Conservation (phyloP, 192 early-diverging fungal species). For the Cetraspora pellucida region DNA sequence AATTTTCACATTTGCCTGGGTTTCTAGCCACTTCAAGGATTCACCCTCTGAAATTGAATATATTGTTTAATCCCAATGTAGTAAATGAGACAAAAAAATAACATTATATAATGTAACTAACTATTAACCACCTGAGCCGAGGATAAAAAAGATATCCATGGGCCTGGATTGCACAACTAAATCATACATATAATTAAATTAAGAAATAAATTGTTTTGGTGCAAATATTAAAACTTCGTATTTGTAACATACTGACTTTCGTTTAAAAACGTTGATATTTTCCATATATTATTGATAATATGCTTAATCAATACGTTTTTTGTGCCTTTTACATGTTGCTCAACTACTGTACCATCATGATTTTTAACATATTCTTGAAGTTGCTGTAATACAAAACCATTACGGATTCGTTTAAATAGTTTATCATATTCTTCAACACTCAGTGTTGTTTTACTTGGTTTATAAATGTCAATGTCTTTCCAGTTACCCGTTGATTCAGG, state of each 20-base stretch:
- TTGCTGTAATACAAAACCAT: background rate
- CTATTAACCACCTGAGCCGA: background rate
- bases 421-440: background rate
- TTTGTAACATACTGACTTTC: background rate
- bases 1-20: slow-evolving; percentile 10
- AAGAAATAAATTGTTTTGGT: background rate
- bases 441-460: background rate
- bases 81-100: background rate
- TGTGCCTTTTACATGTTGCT: background rate
- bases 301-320: background rate
- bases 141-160: slow-evolving; percentile 3
- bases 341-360: background rate
- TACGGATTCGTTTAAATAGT: background rate
- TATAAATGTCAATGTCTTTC: background rate
- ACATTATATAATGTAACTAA: background rate
- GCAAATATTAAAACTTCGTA: background rate
- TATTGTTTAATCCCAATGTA: background rate
- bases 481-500: background rate
- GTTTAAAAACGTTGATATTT: background rate
- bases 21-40: slow-evolving; percentile 1
- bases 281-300: background rate
- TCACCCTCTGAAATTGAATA: slow-evolving; percentile 14
- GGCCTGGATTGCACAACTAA: slow-evolving; percentile 6
- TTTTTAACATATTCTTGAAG: background rate
- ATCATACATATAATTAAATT: background rate